phyloP scores from a whole-genome alignment of 2,329 filamentous ascomycete genomes.

The Cryphonectria parasitica region DNA sequence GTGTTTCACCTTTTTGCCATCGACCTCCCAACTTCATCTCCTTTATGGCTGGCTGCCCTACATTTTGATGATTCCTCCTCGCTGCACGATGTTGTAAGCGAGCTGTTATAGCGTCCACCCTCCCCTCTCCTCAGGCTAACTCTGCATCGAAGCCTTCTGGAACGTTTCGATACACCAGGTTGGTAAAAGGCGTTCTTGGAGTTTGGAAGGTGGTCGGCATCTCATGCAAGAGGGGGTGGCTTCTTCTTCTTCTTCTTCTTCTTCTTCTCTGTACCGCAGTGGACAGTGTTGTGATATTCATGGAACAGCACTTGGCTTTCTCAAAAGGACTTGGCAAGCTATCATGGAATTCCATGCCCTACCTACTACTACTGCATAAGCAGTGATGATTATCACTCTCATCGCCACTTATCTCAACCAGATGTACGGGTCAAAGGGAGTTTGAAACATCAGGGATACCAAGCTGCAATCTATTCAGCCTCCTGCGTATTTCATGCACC shows the following conservation, averaged over 20 bases:
- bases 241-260: neutral
- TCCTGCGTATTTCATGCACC: conserved; percentile 17
- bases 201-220: neutral
- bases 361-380: neutral
- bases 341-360: neutral
- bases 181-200: neutral
- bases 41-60: neutral
- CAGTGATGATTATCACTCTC: neutral
- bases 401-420: neutral
- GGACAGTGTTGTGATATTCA: neutral
- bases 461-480: conserved; percentile 13
- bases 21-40: neutral
- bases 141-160: conserved; percentile 25
- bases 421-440: neutral
- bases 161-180: conserved; percentile 19
- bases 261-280: neutral
- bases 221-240: neutral
- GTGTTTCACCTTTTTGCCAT: conserved; percentile 22
- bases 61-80: neutral
- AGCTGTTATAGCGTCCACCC: neutral
- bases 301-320: neutral
- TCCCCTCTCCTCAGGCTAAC: neutral
- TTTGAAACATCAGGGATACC: conserved; percentile 13
- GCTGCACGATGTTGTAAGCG: neutral
- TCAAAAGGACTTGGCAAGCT: neutral